phyloP scores from a whole-genome alignment of 208 protist genomes.

The Trypanosoma theileri region DNA sequence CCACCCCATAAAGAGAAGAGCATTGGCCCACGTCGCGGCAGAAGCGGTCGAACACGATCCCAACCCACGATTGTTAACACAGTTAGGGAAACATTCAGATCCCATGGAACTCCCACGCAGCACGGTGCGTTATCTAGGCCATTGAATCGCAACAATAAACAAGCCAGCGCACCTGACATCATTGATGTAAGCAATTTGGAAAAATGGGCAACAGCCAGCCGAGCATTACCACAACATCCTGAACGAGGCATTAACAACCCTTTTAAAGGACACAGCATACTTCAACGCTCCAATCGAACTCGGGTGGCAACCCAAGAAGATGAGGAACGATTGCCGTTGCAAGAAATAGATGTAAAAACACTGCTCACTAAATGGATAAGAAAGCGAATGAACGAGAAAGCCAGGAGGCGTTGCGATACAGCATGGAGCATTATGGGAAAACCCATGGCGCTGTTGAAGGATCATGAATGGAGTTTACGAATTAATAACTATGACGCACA shows the following conservation, averaged over 20 bases:
- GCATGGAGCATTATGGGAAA: slow-evolving; percentile 7
- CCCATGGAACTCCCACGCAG: slow-evolving; percentile 10
- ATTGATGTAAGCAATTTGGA: slow-evolving; percentile 3
- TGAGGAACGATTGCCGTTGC: too few species aligned
- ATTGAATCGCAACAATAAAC: slow-evolving; percentile 13
- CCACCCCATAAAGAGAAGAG: slow-evolving; percentile 18
- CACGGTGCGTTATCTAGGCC: slow-evolving; percentile 2
- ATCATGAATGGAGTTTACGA: neutral
- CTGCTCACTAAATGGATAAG: too few species aligned
- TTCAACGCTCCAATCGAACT: too few species aligned
- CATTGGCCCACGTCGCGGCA: neutral
- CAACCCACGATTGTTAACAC: neutral
- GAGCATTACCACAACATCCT: too few species aligned
- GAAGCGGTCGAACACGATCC: slow-evolving; percentile 9
- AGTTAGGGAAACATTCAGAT: slow-evolving; percentile 11
- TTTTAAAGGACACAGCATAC: too few species aligned
- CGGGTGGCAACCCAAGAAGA: too few species aligned
- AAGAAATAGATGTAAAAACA: too few species aligned
- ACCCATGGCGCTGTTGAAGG: neutral
- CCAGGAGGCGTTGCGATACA: neutral
- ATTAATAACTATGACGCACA: neutral
- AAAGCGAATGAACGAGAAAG: too few species aligned
- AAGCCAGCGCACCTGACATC: slow-evolving; percentile 1
- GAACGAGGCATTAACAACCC: too few species aligned
- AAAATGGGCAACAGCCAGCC: too few species aligned